Conservation (phyloP, 2,329 filamentous ascomycete species). For the Colletotrichum simmondsii region DNA sequence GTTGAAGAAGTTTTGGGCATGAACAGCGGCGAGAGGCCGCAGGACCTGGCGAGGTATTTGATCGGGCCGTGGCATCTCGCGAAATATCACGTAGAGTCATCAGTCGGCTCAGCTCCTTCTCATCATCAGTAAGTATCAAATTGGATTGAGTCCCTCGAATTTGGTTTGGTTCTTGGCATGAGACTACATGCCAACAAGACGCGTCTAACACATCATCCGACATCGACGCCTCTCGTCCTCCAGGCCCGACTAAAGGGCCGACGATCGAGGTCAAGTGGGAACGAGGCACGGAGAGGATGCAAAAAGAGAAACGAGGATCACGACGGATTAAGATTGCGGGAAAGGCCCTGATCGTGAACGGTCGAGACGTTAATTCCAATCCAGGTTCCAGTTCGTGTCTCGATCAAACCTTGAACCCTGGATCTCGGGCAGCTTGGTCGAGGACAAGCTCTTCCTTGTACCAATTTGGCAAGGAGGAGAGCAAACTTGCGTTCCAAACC, state of each 20-base stretch:
- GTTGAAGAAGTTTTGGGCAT: no score
- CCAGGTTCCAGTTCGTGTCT: not conserved
- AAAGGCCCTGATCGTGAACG: not conserved
- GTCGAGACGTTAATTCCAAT: not conserved
- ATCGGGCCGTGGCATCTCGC: not conserved
- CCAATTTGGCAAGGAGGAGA: not conserved
- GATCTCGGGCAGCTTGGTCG: not conserved
- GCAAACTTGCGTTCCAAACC: not conserved
- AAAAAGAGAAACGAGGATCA: not conserved
- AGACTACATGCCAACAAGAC: not conserved
- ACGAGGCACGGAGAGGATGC: not conserved
- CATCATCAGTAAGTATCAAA: not conserved
- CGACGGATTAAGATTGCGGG: not conserved
- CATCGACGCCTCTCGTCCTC: not conserved
- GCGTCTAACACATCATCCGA: not conserved
- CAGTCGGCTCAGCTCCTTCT: not conserved
- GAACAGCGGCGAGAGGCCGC: no score
- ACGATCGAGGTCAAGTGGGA: no score
- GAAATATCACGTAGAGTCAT: not conserved
- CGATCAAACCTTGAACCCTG: not conserved
- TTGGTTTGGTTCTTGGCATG: not conserved
- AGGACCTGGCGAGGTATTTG: not conserved
- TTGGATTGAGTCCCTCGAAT: not conserved
- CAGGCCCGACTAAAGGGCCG: not conserved
- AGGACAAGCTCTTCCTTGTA: not conserved